Evolutionary conservation across 2,329 filamentous ascomycete genomes (phyloP).

Genomic region (Neonectria hederae): DNA sequence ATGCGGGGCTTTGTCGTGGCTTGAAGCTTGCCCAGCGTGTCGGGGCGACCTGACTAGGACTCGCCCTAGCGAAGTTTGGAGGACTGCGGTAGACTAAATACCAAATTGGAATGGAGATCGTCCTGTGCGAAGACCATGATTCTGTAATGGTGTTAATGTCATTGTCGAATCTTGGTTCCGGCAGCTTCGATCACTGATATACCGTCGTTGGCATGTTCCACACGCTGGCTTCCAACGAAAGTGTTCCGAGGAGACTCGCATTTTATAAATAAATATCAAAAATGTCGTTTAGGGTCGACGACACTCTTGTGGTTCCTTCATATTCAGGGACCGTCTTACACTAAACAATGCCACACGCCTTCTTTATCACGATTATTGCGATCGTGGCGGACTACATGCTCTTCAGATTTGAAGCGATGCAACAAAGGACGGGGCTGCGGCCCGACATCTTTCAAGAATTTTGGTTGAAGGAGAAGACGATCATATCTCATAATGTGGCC

Average conservation of each 20-base stretch:
- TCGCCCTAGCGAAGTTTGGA: neutral
- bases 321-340: neutral
- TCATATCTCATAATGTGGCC: slow-evolving; percentile 95
- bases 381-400: neutral
- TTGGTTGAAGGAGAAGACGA: slow-evolving; percentile 88
- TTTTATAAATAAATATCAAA: no score
- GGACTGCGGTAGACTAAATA: neutral
- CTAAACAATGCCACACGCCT: neutral
- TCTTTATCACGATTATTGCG: neutral
- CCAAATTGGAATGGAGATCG: neutral
- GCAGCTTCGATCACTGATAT: neutral
- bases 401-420: neutral
- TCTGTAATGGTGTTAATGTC: neutral
- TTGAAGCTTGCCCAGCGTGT: neutral
- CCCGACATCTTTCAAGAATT: slow-evolving; percentile 89
- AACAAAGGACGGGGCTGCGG: slow-evolving; percentile 53
- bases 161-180: no score
- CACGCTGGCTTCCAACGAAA: no score
- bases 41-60: neutral
- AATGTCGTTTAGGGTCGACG: neutral
- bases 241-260: neutral
- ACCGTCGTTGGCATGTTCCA: neutral
- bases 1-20: neutral
- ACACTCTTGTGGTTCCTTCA: no score
- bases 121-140: neutral